Percentiles rank a stretch among this genome's conserved stretches.
Evolutionary conservation across 768 basidiomycete species (phyloP).

Genomic region (Naematelia encephala): DNA sequence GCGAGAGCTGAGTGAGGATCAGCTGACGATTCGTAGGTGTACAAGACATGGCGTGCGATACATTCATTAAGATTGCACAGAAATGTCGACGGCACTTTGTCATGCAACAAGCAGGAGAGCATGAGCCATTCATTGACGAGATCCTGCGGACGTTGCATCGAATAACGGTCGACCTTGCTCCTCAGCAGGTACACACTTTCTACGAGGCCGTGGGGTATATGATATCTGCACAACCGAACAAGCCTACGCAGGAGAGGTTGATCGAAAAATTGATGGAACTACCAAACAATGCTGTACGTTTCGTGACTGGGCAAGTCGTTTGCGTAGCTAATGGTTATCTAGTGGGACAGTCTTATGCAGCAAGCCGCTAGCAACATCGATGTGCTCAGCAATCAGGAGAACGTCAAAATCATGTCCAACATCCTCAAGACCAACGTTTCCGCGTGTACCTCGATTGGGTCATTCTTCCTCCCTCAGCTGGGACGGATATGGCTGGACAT

Average conservation of each 20-base stretch:
- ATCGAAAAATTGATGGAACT: slow-evolving; percentile 94
- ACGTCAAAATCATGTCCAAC: slow-evolving; percentile 94
- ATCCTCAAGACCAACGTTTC: slow-evolving; percentile 98
- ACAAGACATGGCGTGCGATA: slow-evolving; percentile 99
- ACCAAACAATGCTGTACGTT: slow-evolving; percentile 86
- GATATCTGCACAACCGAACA: slow-evolving; percentile 98
- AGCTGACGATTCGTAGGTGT: slow-evolving; percentile 61
- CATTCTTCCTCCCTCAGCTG: slow-evolving; percentile 95
- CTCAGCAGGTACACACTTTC: slow-evolving; percentile 90
- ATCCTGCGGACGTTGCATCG: slow-evolving; percentile 85
- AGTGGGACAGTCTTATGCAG: slow-evolving; percentile 98
- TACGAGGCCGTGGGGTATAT: slow-evolving; percentile 99
- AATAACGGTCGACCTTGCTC: slow-evolving; percentile 89
- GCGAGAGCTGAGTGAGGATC: not conserved
- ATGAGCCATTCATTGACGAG: slow-evolving; percentile 96
- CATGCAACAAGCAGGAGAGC: slow-evolving; percentile 95
- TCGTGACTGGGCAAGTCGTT: not conserved
- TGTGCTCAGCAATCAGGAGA: slow-evolving; percentile 82
- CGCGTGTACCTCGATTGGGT: slow-evolving; percentile 93
- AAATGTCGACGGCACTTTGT: slow-evolving; percentile 98
- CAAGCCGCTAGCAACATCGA: slow-evolving; percentile 91
- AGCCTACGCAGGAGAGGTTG: slow-evolving; percentile 90
- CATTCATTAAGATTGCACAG: slow-evolving; percentile 99
- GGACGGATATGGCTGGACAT: slow-evolving; percentile 95
- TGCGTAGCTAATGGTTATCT: slow-evolving; percentile 5